phyloP scores from a whole-genome alignment of 495 filamentous ascomycete species.

The Aspergillus nanangensis region DNA sequence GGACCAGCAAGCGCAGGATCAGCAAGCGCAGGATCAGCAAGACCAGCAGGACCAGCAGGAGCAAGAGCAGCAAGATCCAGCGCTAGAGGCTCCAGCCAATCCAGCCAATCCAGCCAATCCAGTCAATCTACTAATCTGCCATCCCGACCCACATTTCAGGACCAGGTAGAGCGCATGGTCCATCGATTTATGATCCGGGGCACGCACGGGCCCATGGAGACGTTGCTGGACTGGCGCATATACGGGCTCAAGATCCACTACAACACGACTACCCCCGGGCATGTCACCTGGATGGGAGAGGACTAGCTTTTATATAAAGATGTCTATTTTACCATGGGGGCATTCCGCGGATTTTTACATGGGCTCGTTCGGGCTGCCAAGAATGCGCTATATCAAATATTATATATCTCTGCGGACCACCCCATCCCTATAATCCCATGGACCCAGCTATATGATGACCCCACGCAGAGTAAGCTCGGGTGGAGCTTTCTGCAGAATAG shows the following conservation, averaged over 20 bases:
- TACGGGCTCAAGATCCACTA: slow-evolving; percentile 30
- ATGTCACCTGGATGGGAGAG: slow-evolving; percentile 6
- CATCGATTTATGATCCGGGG: slow-evolving; percentile 8
- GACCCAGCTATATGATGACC: slow-evolving; percentile 3
- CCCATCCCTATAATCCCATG: slow-evolving; percentile 1
- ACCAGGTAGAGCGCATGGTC: slow-evolving; percentile 4
- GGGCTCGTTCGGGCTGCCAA: not conserved
- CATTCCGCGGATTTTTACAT: slow-evolving; percentile 9
- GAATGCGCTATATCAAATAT: not conserved
- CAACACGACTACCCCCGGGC: slow-evolving; percentile 10
- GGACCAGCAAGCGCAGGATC: not conserved
- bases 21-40: not conserved
- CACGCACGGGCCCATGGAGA: slow-evolving; percentile 5
- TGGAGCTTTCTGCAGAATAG: slow-evolving; percentile 10
- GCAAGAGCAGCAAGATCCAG: not conserved
- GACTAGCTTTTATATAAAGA: slow-evolving; percentile 10
- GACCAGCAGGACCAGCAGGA: not conserved
- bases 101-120: not conserved
- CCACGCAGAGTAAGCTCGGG: not conserved
- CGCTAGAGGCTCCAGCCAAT: not conserved
- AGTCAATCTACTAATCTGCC: not conserved
- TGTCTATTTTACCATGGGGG: slow-evolving; percentile 6
- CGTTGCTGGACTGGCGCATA: slow-evolving; percentile 19
- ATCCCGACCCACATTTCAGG: not conserved
- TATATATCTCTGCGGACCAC: not conserved